Evolutionary conservation across 495 filamentous ascomycete genomes (phyloP).

Genomic region (Xylaria longipes): DNA sequence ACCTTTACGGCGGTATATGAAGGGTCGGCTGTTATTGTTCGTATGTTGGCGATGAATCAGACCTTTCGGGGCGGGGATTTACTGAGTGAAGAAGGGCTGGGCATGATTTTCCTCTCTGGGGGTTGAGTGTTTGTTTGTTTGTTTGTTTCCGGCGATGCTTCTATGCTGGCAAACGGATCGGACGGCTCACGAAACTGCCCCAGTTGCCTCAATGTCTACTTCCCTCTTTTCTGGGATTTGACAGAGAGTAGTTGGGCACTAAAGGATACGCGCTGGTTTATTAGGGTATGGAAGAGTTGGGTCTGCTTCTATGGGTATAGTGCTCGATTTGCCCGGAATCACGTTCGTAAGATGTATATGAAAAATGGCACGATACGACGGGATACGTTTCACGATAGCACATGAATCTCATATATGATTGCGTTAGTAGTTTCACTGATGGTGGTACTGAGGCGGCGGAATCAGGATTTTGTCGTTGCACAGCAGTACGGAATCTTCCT

Average conservation of each 20-base stretch:
- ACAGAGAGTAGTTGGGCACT: not conserved
- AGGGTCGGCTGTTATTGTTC: not conserved
- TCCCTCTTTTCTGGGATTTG: not conserved
- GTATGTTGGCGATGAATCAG: not conserved
- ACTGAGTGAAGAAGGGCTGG: not conserved
- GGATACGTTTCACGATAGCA: conserved; percentile 1
- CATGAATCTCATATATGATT: not conserved
- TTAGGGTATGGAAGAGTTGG: not conserved
- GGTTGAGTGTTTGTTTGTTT: too few relatives aligned
- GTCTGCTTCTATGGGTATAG: not conserved
- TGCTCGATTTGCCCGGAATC: not conserved
- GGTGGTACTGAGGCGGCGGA: not conserved
- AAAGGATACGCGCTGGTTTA: not conserved
- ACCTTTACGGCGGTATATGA: not conserved
- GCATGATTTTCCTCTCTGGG: not conserved
- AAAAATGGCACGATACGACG: not conserved
- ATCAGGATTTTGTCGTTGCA: not conserved
- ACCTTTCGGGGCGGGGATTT: not conserved
- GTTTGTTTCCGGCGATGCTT: not conserved
- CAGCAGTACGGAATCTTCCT: not conserved
- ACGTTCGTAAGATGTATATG: not conserved
- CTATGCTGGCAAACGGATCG: not conserved
- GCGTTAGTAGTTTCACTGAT: not conserved
- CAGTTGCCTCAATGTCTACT: not conserved
- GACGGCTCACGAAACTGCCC: not conserved